phyloP scores from a whole-genome alignment of 1,139 yeast species.

The Geotrichum histeridarum region DNA sequence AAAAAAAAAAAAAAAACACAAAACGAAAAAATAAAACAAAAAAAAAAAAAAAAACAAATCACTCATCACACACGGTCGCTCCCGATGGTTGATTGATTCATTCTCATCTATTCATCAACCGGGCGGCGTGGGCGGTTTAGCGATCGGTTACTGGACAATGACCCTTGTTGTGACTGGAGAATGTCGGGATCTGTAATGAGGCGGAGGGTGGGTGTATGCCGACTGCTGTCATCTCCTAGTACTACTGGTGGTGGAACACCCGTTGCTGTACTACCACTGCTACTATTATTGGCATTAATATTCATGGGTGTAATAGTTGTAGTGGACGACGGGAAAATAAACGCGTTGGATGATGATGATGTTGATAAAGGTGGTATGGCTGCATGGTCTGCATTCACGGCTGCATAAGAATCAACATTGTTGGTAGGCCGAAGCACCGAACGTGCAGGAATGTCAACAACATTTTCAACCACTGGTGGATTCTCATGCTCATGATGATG shows the following conservation, averaged over 20 bases:
- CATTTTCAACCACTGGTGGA: too few relatives aligned
- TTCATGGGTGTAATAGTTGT: neutral
- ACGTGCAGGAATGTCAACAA: too few relatives aligned
- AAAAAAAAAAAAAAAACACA: neutral
- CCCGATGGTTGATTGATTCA: neutral
- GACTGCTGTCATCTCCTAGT: neutral
- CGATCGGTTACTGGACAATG: neutral
- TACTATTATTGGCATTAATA: neutral
- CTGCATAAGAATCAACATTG: too few relatives aligned
- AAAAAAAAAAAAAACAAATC: neutral
- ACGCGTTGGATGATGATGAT: too few relatives aligned
- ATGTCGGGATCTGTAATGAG: neutral
- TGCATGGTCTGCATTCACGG: neutral
- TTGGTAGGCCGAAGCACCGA: too few relatives aligned
- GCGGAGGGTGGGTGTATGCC: conserved; percentile 1
- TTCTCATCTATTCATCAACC: too few relatives aligned
- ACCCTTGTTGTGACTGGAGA: neutral
- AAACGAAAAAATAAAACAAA: neutral
- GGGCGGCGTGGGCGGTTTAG: too few relatives aligned
- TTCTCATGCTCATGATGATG: neutral
- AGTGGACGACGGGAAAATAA: neutral
- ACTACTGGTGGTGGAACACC: neutral
- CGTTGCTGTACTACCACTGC: neutral
- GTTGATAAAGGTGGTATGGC: too few relatives aligned
- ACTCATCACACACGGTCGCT: neutral